phyloP scores from a whole-genome alignment of 1,139 yeast genomes.

The Candida tetrigidarum region DNA sequence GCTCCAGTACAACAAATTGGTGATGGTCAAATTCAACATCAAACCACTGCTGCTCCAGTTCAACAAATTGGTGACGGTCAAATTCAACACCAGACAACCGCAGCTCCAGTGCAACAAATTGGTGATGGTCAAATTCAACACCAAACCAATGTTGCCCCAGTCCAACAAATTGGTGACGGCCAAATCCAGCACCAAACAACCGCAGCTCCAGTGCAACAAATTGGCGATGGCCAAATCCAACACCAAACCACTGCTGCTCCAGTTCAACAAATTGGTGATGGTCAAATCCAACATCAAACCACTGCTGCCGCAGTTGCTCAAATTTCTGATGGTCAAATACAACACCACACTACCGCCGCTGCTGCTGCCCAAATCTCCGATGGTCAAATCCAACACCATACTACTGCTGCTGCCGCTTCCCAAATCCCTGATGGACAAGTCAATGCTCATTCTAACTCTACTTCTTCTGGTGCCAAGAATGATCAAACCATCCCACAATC shows the following conservation, averaged over 20 bases:
- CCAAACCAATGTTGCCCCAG: constrained; percentile 28
- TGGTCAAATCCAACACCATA: constrained; percentile 40
- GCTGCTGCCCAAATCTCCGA: constrained; percentile 38
- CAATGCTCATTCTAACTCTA: constrained; percentile 8
- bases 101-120: constrained; percentile 30
- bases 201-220: constrained; percentile 39
- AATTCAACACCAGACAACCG: constrained; percentile 37
- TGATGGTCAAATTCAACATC: constrained; percentile 40
- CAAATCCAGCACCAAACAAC: constrained; percentile 42
- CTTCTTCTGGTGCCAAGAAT: constrained; percentile 3
- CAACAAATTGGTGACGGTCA: constrained; percentile 48
- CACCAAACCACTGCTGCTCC: constrained; percentile 31
- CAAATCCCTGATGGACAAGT: constrained; percentile 19
- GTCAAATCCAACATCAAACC: constrained; percentile 39
- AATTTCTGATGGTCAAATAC: constrained; percentile 47
- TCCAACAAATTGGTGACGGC: constrained; percentile 45
- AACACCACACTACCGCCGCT: constrained; percentile 35
- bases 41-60: constrained; percentile 29
- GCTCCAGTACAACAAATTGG: constrained; percentile 31
- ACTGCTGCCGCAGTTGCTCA: constrained; percentile 37
- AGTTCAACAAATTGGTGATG: constrained; percentile 37
- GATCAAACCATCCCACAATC: constrained; percentile 11
- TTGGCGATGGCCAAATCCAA: constrained; percentile 45
- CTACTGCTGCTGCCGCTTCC: constrained; percentile 31
- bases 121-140: constrained; percentile 39